These are phyloP conservation scores for Pseudogymnoascus verrucosus DNA, from an alignment of 2,329 filamentous ascomycete species.

Conservation along the genomic window DNA sequence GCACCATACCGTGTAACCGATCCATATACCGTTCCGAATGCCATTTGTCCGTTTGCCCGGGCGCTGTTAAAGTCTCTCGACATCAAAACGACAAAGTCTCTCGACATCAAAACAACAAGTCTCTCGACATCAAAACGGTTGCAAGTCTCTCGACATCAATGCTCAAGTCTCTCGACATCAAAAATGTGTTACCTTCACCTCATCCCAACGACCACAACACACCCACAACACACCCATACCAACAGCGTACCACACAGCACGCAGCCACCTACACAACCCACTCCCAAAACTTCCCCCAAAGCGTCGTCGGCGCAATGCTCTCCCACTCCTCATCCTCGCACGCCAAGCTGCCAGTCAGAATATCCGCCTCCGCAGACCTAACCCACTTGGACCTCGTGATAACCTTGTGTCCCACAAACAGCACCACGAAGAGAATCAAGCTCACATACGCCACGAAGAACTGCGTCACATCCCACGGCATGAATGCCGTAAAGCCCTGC, in stretches of 20 bases:
- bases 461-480: conserved; percentile 49
- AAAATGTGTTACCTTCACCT: not conserved
- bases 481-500: conserved; percentile 62
- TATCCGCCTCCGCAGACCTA: conserved; percentile 32
- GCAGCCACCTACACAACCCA: conserved; percentile 15
- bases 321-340: conserved; percentile 31
- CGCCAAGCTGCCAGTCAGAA: conserved; percentile 33
- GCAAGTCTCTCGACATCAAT: conserved; percentile 1
- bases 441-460: conserved; percentile 61
- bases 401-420: conserved; percentile 54
- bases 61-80: not conserved
- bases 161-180: conserved; percentile 7
- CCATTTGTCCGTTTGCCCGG: not conserved
- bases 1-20: conserved; percentile 2
- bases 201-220: not conserved
- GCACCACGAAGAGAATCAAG: conserved; percentile 52
- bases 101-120: conserved; percentile 9
- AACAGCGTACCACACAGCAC: not conserved
- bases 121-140: conserved; percentile 9
- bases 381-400: conserved; percentile 31
- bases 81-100: conserved; percentile 4
- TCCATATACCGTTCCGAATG: not conserved
- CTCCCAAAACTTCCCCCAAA: conserved; percentile 25
- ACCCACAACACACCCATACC: not conserved
- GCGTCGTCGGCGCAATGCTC: conserved; percentile 25